A percentile compares a stretch with the other conserved stretches of the same genome.
Conservation (phyloP, 192 early-diverging fungal genomes). For the Anaeromyces robustus region DNA sequence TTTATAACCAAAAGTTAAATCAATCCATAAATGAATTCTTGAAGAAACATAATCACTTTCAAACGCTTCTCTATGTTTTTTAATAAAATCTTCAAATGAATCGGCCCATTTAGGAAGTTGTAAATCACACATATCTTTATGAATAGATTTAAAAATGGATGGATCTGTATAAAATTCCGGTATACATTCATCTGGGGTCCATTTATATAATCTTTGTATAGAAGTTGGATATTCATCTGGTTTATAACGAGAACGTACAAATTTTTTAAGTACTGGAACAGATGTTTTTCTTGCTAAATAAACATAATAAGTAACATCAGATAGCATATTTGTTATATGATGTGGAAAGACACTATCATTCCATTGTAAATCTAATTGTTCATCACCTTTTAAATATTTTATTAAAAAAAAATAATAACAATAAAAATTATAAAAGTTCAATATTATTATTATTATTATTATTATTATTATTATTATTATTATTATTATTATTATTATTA, state of each 20-base stretch:
- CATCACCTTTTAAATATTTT: constrained; percentile 33
- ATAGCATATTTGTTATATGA: constrained; percentile 51
- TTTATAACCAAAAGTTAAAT: constrained; percentile 88
- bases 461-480: too few species aligned
- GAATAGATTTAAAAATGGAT: constrained; percentile 41
- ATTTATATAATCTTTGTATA: constrained; percentile 40
- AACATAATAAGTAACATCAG: constrained; percentile 53
- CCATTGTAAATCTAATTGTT: constrained; percentile 52
- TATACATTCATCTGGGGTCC: constrained; percentile 61
- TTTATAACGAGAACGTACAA: constrained; percentile 49
- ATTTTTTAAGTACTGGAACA: constrained; percentile 40
- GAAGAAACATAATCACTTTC: constrained; percentile 72
- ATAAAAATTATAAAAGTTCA: too few species aligned
- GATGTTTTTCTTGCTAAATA: constrained; percentile 49
- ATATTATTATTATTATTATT: too few species aligned
- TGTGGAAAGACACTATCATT: constrained; percentile 41
- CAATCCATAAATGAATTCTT: constrained; percentile 85
- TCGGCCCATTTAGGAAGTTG: constrained; percentile 10
- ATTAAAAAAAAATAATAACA: too few species aligned
- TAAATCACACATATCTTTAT: constrained; percentile 42
- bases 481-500: too few species aligned
- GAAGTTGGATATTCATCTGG: constrained; percentile 51
- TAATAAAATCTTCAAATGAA: neutral
- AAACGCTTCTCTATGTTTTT: constrained; percentile 3
- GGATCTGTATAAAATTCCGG: constrained; percentile 56